Conservation (phyloP, 495 filamentous ascomycete genomes). For the Letharia columbiana region DNA sequence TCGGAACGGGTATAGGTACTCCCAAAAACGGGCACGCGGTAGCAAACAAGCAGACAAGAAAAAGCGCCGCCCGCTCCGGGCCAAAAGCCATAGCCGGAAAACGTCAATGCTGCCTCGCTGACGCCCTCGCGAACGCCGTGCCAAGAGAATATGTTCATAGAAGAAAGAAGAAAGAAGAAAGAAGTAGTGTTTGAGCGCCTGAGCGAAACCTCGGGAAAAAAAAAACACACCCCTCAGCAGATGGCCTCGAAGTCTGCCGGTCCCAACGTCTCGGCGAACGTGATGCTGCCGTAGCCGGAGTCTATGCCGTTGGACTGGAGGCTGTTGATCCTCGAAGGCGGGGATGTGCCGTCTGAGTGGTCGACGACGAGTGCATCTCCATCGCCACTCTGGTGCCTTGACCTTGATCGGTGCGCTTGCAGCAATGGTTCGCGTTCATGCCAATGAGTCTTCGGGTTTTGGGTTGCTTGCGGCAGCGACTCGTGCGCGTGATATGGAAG, state of each 20-base stretch:
- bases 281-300: slow-evolving; percentile 21
- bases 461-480: not conserved
- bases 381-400: not conserved
- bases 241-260: slow-evolving; percentile 13
- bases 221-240: not conserved
- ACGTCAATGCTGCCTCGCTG: not conserved
- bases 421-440: not conserved
- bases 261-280: slow-evolving; percentile 20
- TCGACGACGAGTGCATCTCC: not conserved
- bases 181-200: not conserved
- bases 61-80: not conserved
- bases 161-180: not conserved
- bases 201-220: not conserved
- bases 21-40: not conserved
- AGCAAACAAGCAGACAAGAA: not conserved
- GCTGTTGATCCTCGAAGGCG: not conserved
- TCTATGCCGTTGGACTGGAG: not conserved
- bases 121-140: not conserved
- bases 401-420: not conserved
- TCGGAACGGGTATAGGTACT: not conserved
- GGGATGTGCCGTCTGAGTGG: not conserved
- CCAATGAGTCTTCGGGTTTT: too few relatives aligned
- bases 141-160: not conserved
- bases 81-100: not conserved
- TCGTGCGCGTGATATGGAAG: not conserved